Conservation (phyloP, 2,329 filamentous ascomycete genomes). For the Mycosphaerella sp. region DNA sequence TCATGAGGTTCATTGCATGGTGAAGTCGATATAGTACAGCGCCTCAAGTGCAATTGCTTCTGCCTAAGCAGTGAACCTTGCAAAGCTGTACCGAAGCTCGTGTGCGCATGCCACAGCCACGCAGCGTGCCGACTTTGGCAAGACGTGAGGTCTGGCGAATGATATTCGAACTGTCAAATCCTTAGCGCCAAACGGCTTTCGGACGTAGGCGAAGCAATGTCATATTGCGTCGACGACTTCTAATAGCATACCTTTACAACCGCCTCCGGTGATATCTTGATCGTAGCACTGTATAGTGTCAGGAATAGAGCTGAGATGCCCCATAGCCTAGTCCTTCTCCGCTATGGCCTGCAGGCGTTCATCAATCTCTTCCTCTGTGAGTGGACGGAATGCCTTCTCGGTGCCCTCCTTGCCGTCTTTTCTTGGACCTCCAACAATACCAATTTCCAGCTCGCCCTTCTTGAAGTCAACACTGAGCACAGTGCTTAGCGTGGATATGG, state of each 20-base stretch:
- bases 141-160: conserved; percentile 6
- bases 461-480: conserved; percentile 99
- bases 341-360: conserved; percentile 96
- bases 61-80: conserved; percentile 16
- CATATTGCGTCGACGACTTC: not conserved
- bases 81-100: conserved; percentile 12
- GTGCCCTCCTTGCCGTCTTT: conserved; percentile 77
- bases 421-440: conserved; percentile 85
- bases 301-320: conserved; percentile 5
- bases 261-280: not conserved
- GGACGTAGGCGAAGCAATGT: not conserved
- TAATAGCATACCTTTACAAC: not conserved
- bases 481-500: conserved; percentile 89
- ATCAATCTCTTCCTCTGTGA: conserved; percentile 97
- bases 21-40: conserved; percentile 18
- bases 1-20: not conserved
- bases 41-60: conserved; percentile 17
- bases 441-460: conserved; percentile 97
- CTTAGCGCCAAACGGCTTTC: not conserved
- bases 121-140: conserved; percentile 1
- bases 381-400: conserved; percentile 70
- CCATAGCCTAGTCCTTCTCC: conserved; percentile 75
- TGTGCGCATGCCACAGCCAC: conserved; percentile 3
- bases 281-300: conserved; percentile 11
- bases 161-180: conserved; percentile 6